phyloP scores from a whole-genome alignment of 164 flowering plant genomes.

The Litsea cubeba region DNA sequence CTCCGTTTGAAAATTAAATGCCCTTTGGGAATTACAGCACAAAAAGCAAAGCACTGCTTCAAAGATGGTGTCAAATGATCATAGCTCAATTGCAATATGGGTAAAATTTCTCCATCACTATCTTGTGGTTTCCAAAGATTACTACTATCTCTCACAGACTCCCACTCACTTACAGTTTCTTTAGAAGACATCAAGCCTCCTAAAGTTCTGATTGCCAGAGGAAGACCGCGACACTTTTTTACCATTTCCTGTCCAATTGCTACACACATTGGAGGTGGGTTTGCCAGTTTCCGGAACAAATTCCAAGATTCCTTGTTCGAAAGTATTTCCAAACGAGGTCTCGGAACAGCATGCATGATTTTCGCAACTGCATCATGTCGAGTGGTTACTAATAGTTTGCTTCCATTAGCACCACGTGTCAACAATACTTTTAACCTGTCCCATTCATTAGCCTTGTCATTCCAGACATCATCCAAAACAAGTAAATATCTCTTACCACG shows the following conservation, averaged over 20 bases:
- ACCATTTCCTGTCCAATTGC: constrained; percentile 11
- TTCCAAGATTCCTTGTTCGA: constrained; percentile 15
- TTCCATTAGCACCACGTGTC: constrained; percentile 2
- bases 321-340: neutral
- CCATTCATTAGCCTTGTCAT: neutral
- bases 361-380: constrained; percentile 6
- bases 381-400: constrained; percentile 16
- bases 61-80: constrained; percentile 7
- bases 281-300: constrained; percentile 3
- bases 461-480: neutral
- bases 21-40: constrained; percentile 17
- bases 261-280: neutral
- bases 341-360: constrained; percentile 5
- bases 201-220: constrained; percentile 11
- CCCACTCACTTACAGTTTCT: constrained; percentile 11
- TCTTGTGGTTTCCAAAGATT: neutral
- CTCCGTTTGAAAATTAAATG: neutral
- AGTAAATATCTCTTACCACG: no score
- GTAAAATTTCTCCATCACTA: neutral
- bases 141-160: neutral
- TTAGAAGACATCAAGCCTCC: constrained; percentile 15
- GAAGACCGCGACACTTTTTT: constrained; percentile 15
- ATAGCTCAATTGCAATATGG: neutral
- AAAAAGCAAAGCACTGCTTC: constrained; percentile 16
- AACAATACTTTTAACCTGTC: neutral